Evolutionary conservation across 169 alveolate genomes (phyloP).

Genomic region (Sarcocystis neurona): DNA sequence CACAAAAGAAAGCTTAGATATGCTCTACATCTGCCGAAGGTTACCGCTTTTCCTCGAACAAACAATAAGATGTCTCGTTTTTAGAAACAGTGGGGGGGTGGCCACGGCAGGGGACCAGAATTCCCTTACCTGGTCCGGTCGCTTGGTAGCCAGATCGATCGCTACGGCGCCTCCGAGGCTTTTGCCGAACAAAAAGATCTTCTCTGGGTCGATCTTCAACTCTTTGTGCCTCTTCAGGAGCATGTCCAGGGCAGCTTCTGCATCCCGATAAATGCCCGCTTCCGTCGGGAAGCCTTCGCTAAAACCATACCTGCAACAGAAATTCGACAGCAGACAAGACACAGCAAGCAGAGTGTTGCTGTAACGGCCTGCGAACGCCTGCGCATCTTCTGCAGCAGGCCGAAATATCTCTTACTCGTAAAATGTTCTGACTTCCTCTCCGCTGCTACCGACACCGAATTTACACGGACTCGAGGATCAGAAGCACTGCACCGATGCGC

Average conservation of each 20-base stretch:
- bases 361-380: no score
- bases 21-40: no score
- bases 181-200: constrained; percentile 73
- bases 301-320: constrained; percentile 52
- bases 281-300: constrained; percentile 67
- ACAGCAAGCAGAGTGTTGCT: no score
- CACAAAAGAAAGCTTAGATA: no score
- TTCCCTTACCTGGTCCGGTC: constrained; percentile 49
- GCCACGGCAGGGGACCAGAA: neutral
- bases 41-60: no score
- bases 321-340: neutral
- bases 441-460: no score
- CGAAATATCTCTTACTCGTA: no score
- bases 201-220: constrained; percentile 60
- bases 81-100: neutral
- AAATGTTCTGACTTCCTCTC: no score
- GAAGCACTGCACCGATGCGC: no score
- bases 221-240: constrained; percentile 28
- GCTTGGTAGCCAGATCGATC: constrained; percentile 66
- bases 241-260: constrained; percentile 57
- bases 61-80: neutral
- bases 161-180: constrained; percentile 82
- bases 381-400: no score
- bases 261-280: constrained; percentile 61
- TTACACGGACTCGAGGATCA: no score